Evolutionary conservation across 306 rosid species (phyloP).

Genomic region (Pyrus pyrifolia): DNA sequence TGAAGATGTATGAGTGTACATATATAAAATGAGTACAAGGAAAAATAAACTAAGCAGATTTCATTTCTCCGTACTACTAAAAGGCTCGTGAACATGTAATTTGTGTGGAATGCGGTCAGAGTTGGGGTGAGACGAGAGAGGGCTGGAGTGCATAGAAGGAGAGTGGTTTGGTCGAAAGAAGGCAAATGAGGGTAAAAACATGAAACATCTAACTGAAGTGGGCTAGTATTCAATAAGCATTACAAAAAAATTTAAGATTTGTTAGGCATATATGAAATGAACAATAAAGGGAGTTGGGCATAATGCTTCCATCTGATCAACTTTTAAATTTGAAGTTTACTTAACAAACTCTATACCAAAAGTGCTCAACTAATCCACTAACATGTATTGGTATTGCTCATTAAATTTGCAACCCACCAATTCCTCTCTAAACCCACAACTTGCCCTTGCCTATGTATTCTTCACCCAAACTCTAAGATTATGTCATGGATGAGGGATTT

Average conservation of each 20-base stretch:
- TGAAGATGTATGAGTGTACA: background rate
- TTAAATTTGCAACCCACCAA: background rate
- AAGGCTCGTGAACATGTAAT: background rate
- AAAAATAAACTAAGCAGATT: background rate
- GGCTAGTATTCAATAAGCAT: background rate
- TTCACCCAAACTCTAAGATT: background rate
- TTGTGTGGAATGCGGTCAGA: background rate
- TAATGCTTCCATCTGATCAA: too few species aligned
- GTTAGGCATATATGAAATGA: background rate
- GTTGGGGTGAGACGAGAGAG: background rate
- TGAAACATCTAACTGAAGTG: background rate
- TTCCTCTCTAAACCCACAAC: background rate
- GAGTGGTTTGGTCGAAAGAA: background rate
- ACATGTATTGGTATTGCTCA: background rate
- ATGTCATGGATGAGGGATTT: too few species aligned
- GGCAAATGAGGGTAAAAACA: background rate
- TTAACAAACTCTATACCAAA: background rate
- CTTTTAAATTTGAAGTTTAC: background rate
- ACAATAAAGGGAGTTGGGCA: background rate
- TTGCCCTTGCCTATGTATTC: background rate
- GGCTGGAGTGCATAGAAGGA: background rate
- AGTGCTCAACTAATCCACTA: background rate
- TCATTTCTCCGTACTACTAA: background rate
- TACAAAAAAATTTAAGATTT: too few species aligned
- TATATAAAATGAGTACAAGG: background rate